Percentiles rank a stretch among this genome's conserved stretches.
Evolutionary conservation across 495 filamentous ascomycete genomes (phyloP).

Genomic region (Amorphotheca resinae): DNA sequence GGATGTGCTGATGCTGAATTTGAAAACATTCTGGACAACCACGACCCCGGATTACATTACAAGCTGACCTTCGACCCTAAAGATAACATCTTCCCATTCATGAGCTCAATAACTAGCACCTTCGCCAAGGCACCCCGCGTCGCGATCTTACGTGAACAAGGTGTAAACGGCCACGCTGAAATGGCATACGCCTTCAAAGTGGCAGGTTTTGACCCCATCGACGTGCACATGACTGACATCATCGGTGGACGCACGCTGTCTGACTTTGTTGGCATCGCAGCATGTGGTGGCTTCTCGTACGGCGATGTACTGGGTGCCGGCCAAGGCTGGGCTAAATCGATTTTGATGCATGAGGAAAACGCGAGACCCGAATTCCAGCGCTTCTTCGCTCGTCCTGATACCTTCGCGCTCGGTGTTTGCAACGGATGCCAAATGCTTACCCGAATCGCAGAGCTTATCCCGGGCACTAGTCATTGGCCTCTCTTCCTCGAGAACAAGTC

Average conservation of each 20-base stretch:
- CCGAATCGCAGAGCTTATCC: slow-evolving; percentile 71
- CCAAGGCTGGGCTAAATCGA: slow-evolving; percentile 91
- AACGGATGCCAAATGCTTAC: slow-evolving; percentile 96
- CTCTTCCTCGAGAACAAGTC: slow-evolving; percentile 73
- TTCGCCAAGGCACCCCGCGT: slow-evolving; percentile 70
- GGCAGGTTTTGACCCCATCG: slow-evolving; percentile 81
- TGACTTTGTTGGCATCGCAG: slow-evolving; percentile 76
- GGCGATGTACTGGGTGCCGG: slow-evolving; percentile 94
- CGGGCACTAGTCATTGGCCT: slow-evolving; percentile 76
- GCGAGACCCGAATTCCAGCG: slow-evolving; percentile 61
- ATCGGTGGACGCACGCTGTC: slow-evolving; percentile 61
- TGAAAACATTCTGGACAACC: slow-evolving; percentile 58
- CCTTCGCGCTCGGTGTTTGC: slow-evolving; percentile 90
- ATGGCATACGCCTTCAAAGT: slow-evolving; percentile 95
- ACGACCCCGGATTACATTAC: slow-evolving; percentile 76
- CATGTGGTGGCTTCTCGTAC: slow-evolving; percentile 94
- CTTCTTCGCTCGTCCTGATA: slow-evolving; percentile 84
- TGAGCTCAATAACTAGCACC: slow-evolving; percentile 53
- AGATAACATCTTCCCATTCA: slow-evolving; percentile 60
- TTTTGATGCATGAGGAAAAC: slow-evolving; percentile 62
- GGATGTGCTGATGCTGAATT: slow-evolving; percentile 79
- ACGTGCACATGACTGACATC: slow-evolving; percentile 96
- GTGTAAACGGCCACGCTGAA: slow-evolving; percentile 88
- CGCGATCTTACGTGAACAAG: slow-evolving; percentile 89
- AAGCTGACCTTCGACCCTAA: slow-evolving; percentile 71